Conservation (phyloP, 306 rosid genomes). For the Quillaja saponaria region DNA sequence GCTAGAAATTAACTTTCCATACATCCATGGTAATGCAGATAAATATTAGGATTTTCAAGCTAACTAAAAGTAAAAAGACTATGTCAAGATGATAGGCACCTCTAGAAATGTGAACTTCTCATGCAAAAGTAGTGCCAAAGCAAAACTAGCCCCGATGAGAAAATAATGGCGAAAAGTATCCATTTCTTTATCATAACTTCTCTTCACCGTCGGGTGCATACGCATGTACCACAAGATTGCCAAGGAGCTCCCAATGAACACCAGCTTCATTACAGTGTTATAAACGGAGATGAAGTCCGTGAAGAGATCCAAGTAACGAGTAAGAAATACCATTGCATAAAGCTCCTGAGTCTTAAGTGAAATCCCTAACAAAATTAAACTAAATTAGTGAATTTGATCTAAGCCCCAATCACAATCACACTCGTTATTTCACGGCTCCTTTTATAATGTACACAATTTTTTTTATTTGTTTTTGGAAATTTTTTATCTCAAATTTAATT, state of each 20-base stretch:
- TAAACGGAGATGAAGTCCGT: slow-evolving; percentile 76
- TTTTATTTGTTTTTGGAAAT: no score
- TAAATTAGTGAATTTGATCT: background rate
- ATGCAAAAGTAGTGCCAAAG: slow-evolving; percentile 62
- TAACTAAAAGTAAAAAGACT: no score
- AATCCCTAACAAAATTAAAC: slow-evolving; percentile 47
- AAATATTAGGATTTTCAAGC: no score
- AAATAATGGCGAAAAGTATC: slow-evolving; percentile 81
- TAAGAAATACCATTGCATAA: slow-evolving; percentile 70
- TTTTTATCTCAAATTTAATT: no score
- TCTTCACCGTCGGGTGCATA: slow-evolving; percentile 56
- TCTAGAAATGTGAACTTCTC: slow-evolving; percentile 76
- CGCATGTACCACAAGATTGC: slow-evolving; percentile 88
- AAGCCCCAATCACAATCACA: background rate
- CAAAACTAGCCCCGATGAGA: slow-evolving; percentile 56
- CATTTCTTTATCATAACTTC: slow-evolving; percentile 70
- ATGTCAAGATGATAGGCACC: slow-evolving; percentile 36
- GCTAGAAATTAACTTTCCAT: no score
- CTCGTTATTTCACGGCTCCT: no score
- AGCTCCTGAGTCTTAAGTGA: slow-evolving; percentile 97
- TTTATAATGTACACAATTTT: no score
- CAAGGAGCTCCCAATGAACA: slow-evolving; percentile 69
- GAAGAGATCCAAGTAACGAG: slow-evolving; percentile 87
- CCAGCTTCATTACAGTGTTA: slow-evolving; percentile 79
- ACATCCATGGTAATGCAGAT: no score